Conservation (phyloP, 441 rosid species). For the Breynia disticha region DNA sequence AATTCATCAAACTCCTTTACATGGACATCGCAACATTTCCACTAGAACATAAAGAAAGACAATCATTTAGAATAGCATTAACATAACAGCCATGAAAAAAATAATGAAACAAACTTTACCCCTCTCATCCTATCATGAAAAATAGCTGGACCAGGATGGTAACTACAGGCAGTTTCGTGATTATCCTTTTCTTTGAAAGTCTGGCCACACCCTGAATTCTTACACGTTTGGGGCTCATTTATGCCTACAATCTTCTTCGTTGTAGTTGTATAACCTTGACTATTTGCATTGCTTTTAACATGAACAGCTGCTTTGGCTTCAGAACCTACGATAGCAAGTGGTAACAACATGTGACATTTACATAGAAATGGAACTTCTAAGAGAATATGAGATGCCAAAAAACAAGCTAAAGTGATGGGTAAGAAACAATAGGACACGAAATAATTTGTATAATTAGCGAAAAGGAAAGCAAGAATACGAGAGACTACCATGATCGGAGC, state of each 20-base stretch:
- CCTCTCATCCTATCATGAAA: conserved; percentile 87
- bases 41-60: conserved; percentile 32
- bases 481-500: conserved; percentile 79
- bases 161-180: conserved; percentile 68
- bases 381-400: background rate
- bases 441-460: background rate
- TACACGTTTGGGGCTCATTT: conserved; percentile 71
- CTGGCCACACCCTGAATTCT: conserved; percentile 71
- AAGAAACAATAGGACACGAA: background rate
- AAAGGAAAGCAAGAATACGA: conserved; percentile 9
- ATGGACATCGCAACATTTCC: conserved; percentile 88
- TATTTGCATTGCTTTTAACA: conserved; percentile 25
- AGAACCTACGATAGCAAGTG: conserved; percentile 58
- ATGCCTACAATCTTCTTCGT: conserved; percentile 48
- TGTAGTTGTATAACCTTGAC: conserved; percentile 20
- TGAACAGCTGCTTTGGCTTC: conserved; percentile 34
- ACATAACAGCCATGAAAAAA: background rate
- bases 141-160: conserved; percentile 92
- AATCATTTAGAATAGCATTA: background rate
- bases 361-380: background rate
- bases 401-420: background rate
- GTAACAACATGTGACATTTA: conserved; percentile 10
- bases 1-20: conserved; percentile 95
- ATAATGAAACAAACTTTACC: conserved; percentile 27
- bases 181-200: conserved; percentile 82